Conservation (phyloP, 1,139 yeast genomes). For the Diutina ranongensis region DNA sequence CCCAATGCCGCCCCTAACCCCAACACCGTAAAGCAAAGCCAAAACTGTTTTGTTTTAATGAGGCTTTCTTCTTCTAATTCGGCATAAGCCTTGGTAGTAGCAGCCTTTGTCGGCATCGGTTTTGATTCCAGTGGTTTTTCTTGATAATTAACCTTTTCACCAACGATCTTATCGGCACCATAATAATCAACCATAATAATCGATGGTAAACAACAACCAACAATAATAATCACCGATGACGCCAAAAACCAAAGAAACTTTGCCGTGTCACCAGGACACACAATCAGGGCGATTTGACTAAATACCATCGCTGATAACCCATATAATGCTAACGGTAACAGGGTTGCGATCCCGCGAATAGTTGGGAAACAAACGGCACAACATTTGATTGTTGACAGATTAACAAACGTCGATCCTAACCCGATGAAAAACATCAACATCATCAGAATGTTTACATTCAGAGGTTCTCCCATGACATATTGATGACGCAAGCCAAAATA, state of each 20-base stretch:
- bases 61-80: conserved; percentile 11
- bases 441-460: conserved; percentile 18
- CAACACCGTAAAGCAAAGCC: conserved; percentile 35
- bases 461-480: conserved; percentile 21
- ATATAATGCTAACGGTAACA: conserved; percentile 46
- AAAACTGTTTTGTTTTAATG: conserved; percentile 27
- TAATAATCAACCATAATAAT: conserved; percentile 29
- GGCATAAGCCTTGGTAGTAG: conserved; percentile 1
- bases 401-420: conserved; percentile 42
- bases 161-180: not conserved
- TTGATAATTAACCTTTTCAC: not conserved
- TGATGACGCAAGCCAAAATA: conserved; percentile 38
- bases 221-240: conserved; percentile 26
- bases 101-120: not conserved
- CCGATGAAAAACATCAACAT: conserved; percentile 34
- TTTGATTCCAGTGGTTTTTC: not conserved
- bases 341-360: conserved; percentile 47
- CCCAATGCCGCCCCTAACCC: conserved; percentile 47
- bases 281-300: conserved; percentile 34
- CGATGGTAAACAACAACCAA: conserved; percentile 34
- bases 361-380: conserved; percentile 47
- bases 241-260: conserved; percentile 37
- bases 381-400: conserved; percentile 43
- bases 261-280: conserved; percentile 41
- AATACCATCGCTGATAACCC: conserved; percentile 50